Evolutionary conservation across 768 basidiomycete species (phyloP), one percentile per base, ranked within the genome.

Genomic region (Lactarius sp.): DNA sequence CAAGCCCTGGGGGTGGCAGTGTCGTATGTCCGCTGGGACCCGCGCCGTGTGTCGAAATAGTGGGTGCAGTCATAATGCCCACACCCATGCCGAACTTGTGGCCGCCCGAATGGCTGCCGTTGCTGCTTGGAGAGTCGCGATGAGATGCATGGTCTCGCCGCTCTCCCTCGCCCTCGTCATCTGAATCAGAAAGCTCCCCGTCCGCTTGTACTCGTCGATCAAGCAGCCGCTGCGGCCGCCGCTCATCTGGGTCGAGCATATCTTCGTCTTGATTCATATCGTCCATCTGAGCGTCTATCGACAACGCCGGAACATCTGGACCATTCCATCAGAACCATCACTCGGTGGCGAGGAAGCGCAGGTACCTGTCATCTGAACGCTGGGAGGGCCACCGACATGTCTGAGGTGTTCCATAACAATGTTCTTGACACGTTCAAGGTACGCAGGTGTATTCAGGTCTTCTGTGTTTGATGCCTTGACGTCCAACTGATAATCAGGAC

Each of bases 381-480:
- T 88, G 1, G 97, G 97, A 12, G 95, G 94, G 0, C 91, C 91
- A 10, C 88, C 90, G 59, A 85, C 82, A 61, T 92, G 86, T 65
- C 93, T 81, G 66, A 99, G 75, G 69, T 97, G 91, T 69, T 98
- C 94, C 74, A 98, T 83, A 12, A 97, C 91, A 53, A 95, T 93
- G 58, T 85, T 83, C 73, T 91, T 94, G 62, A 98, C 87, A 52
- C 97, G 92, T 50, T 96, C 90, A 62, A 99, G 80, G 74, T 98
- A 99, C 64, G 91, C 90, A 5, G 84, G 85, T 3, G 92, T 91
- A 72, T 99, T 99, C 77, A 96, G 77, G 71, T 99, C 96, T 68
- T 97, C 94, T 64, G 93, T 90, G 72, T 98, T 99, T 13, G 92
- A 94, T 13, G 93, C 78, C 70, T 88, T 92, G 34, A 99, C 97